Conservation (phyloP, 129 eudicot genomes). For the Tagetes erecta region DNA sequence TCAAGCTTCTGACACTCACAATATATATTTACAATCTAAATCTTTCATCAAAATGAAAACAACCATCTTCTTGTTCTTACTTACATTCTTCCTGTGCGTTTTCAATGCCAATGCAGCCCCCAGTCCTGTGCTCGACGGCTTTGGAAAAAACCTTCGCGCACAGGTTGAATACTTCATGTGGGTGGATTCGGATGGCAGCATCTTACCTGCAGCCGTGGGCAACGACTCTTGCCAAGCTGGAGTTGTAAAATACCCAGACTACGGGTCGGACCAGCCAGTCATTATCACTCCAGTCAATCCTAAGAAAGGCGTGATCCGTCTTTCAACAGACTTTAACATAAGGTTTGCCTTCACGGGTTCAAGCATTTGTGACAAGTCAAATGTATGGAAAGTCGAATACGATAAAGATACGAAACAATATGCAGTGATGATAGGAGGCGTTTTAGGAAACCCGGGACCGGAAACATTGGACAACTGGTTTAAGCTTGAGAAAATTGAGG, state of each 20-base stretch:
- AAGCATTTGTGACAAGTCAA: conserved; percentile 29
- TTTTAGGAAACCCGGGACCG: conserved; percentile 38
- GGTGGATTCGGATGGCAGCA: conserved; percentile 25
- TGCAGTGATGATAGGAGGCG: conserved; percentile 39
- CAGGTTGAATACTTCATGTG: conserved; percentile 30
- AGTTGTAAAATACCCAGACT: conserved; percentile 11
- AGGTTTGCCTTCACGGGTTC: conserved; percentile 25
- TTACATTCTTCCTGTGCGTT: conserved; percentile 5
- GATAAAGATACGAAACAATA: conserved; percentile 11
- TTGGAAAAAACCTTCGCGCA: conserved; percentile 27
- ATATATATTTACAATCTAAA: too few relatives aligned
- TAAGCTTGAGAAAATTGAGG: conserved; percentile 34
- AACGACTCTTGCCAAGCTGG: conserved; percentile 30
- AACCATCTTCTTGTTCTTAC: conserved; percentile 5
- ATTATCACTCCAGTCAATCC: conserved; percentile 33
- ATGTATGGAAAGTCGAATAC: conserved; percentile 31
- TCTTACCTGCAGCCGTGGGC: conserved; percentile 23
- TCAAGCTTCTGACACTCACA: too few relatives aligned
- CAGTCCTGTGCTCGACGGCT: conserved; percentile 28
- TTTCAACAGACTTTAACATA: conserved; percentile 38
- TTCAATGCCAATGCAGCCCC: conserved; percentile 5
- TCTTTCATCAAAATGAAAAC: conserved; percentile 3
- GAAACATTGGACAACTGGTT: conserved; percentile 38
- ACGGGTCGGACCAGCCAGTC: conserved; percentile 20
- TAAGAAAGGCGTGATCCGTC: conserved; percentile 32